Base-by-base conservation (phyloP, 2,329 filamentous ascomycete species). In the Hypoxylon sp. region DNA sequence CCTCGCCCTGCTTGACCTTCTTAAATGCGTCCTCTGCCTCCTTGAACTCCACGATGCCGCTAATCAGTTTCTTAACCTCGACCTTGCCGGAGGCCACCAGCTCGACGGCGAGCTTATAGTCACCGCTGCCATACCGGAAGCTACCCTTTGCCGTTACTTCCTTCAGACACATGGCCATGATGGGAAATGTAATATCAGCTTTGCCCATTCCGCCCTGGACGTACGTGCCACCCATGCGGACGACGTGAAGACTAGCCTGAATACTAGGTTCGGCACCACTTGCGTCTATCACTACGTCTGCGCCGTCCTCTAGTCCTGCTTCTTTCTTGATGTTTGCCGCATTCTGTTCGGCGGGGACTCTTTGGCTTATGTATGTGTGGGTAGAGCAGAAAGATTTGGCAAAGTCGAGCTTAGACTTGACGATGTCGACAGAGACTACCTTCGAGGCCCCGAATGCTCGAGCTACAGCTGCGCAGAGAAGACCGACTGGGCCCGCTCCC, bases 131-230 rank as follows among this genome's bases (percentile, higher is more conserved):
- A 79, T 98, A 98, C 38, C 95, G 88, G 85, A 98, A 98, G 67
- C 90, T 94, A 20, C 95, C 95, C 76, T 91, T 92, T 48, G 92
- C 85, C 9, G 90, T 96, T 53, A 97, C 84, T 83, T 98, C 95
- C 82, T 97, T 97, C 52, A 89, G 85, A 78, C 93, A 96, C 75
- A 96, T 84, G 4, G 92, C 91, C 87, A 95, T 92, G 77, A 98
- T 97, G 53, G 95, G 95, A 82, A 97, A 97, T 7, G 80, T 91
- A 78, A 97, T 94, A 74, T 97, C 92, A 38, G 88, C 79, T 76
- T 91, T 91, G 75, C 95, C 95, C 93, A 97, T 97, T 58, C 94
- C 94, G 64, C 89, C 93, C 81, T 96, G 93, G 7, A 96, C 90
- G 73, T 93, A 95, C 14, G 86, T 89, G 30, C 92, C 92, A 59